Evolutionary conservation across 352 stramenopile species (phyloP).

Genomic region (Globisporangium cylindrosporum): DNA sequence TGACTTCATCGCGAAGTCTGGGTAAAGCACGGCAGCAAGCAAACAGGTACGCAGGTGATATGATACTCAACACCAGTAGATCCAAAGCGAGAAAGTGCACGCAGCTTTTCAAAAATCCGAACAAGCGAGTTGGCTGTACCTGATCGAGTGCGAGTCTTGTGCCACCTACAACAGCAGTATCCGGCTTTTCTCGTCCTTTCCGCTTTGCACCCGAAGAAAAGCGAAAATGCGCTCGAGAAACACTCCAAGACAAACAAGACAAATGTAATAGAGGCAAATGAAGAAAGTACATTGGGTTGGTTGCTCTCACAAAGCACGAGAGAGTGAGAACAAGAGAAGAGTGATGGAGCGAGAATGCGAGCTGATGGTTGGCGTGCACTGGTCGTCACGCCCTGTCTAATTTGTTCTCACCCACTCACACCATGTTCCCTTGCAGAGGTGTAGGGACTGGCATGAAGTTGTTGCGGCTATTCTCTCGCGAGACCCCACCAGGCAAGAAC

Average conservation of each 20-base stretch:
- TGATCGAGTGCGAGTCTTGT: not conserved
- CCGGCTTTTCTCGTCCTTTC: conserved; percentile 6
- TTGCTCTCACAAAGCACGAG: not conserved
- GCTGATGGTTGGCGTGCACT: not conserved
- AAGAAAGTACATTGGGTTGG: conserved; percentile 11
- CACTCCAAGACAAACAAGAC: not conserved
- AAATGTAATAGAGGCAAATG: not conserved
- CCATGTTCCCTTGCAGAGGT: conserved; percentile 15
- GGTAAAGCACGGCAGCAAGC: not conserved
- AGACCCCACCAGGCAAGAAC: conserved; percentile 14
- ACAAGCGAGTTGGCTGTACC: not conserved
- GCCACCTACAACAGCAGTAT: not conserved
- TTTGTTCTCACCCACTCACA: conserved; percentile 7
- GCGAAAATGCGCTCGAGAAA: not conserved
- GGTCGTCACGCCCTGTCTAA: conserved; percentile 13
- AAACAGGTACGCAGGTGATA: not conserved
- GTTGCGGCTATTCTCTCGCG: conserved; percentile 23
- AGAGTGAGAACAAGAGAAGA: not conserved
- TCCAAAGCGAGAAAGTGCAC: conserved; percentile 5
- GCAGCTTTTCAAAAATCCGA: not conserved
- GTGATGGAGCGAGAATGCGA: not conserved
- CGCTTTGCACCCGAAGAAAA: not conserved
- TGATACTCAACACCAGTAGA: too few relatives aligned
- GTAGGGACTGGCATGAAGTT: conserved; percentile 8
- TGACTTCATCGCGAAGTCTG: conserved; percentile 12